These are phyloP conservation scores for Vaccinium myrtillus DNA, from an alignment of 148 eudicot genomes.

Conservation along the genomic window DNA sequence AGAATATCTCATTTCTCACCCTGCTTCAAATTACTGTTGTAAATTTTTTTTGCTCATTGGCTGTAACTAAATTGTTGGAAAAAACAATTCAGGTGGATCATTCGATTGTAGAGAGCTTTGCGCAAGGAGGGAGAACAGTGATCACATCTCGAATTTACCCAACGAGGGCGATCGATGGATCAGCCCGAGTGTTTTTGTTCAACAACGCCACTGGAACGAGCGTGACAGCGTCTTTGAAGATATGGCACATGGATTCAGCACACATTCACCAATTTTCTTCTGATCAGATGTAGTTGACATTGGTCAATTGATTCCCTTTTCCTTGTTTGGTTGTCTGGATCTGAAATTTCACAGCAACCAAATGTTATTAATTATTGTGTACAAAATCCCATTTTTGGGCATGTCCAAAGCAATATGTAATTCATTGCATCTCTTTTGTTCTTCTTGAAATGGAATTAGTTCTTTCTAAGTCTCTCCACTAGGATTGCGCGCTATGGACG, in stretches of 20 bases:
- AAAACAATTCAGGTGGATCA: conserved; percentile 19
- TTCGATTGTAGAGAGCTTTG: conserved; percentile 27
- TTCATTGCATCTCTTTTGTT: background rate
- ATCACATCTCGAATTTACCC: conserved; percentile 25
- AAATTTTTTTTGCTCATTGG: too few species aligned
- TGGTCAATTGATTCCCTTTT: background rate
- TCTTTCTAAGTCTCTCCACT: too few species aligned
- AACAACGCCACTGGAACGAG: conserved; percentile 21
- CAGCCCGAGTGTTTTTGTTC: conserved; percentile 13
- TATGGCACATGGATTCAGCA: conserved; percentile 28
- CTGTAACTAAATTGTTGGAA: background rate
- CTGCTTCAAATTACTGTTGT: background rate
- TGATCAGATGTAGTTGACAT: background rate
- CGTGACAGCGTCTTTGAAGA: conserved; percentile 20
- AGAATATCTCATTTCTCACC: background rate
- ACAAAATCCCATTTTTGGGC: background rate
- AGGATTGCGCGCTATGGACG: too few species aligned
- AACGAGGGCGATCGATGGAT: conserved; percentile 21
- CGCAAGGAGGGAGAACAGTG: conserved; percentile 27
- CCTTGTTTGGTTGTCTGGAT: conserved; percentile 1
- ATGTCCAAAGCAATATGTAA: background rate
- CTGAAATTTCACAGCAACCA: background rate
- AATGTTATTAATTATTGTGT: background rate
- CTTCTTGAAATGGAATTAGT: too few species aligned
- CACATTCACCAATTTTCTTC: conserved; percentile 15